Conservation (phyloP, 192 early-diverging fungal species). For the Funneliformis mosseae region DNA sequence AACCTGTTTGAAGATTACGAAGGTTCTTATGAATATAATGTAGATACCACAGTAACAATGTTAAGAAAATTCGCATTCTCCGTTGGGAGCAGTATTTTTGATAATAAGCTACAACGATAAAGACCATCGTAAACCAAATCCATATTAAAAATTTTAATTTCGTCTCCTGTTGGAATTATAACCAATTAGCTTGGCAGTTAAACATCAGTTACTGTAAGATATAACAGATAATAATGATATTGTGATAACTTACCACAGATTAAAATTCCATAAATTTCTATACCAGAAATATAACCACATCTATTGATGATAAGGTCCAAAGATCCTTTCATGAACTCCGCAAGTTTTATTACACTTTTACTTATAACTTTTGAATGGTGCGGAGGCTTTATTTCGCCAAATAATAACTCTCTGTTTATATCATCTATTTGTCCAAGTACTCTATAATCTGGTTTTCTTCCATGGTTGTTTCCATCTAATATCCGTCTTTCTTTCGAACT, state of each 20-base stretch:
- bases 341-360: slow-evolving; percentile 19
- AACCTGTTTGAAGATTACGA: slow-evolving; percentile 5
- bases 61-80: slow-evolving; percentile 25
- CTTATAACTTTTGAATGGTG: not conserved
- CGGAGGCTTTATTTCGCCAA: not conserved
- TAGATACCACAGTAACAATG: slow-evolving; percentile 10
- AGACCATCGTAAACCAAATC: not conserved
- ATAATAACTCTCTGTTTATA: not conserved
- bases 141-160: slow-evolving; percentile 5
- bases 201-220: no score
- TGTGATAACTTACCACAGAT: not conserved
- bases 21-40: slow-evolving; percentile 15
- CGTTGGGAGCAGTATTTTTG: not conserved
- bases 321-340: slow-evolving; percentile 15
- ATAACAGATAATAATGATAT: not conserved
- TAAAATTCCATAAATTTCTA: no score
- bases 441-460: slow-evolving; percentile 3
- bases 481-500: slow-evolving; percentile 2
- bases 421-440: not conserved
- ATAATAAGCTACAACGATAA: slow-evolving; percentile 1
- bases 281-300: not conserved
- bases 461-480: slow-evolving; percentile 2
- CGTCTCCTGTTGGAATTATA: not conserved
- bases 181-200: slow-evolving; percentile 1
- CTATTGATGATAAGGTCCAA: not conserved